Evolutionary conservation across 2,329 filamentous ascomycete species (phyloP), one percentile per base, ranked within the genome.

Genomic region (Phyllosticta citriasiana): DNA sequence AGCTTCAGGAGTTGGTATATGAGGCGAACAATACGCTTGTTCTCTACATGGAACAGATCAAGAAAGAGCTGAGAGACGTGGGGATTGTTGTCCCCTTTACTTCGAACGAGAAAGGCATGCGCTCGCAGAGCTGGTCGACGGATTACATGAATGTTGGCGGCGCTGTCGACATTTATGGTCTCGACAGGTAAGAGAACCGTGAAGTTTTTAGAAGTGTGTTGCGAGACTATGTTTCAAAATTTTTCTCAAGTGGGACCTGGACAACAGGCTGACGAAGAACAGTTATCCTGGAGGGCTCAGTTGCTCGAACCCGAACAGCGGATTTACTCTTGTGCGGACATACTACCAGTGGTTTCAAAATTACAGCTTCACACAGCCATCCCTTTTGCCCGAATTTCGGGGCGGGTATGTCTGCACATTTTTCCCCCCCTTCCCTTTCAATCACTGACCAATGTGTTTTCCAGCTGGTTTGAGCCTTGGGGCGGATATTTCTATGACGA

Each of bases 61-160:
- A 86, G 66, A 74, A 79, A 3, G 75, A 71, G 51, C 82, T 82
- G 3, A 73, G 82, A n/a, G 76, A 77, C 0, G 80, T 80, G 57
- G 83, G 83, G 0, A 84, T 87, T 26, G 76, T 81, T 22, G 76
- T 87, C 0, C 84, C 84, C 0, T 68, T 86, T 2, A 82, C 74
- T 35, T 77, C 77, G 59, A 87, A 87, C 60, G 79, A 84, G 4
- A 84, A 84, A 0, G 86, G 85, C 61, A 80, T 84, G 78, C 75
- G 75, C 27, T 76, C 79, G 1, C 78, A 77, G 65, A 82, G 80
- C 1, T 86, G 84, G 84, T 84, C 82, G 0, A 78, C 78, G 14
- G 84, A 87, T 69, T 86, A 80, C 66, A 80, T 79, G 3, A 73
- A 82, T 59, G 79, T 66, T 1, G 79, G 76, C 12, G 84, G 84